These are phyloP conservation scores for Globisporangium ultimum DNA, from an alignment of 352 stramenopile genomes.

Conservation along the genomic window DNA sequence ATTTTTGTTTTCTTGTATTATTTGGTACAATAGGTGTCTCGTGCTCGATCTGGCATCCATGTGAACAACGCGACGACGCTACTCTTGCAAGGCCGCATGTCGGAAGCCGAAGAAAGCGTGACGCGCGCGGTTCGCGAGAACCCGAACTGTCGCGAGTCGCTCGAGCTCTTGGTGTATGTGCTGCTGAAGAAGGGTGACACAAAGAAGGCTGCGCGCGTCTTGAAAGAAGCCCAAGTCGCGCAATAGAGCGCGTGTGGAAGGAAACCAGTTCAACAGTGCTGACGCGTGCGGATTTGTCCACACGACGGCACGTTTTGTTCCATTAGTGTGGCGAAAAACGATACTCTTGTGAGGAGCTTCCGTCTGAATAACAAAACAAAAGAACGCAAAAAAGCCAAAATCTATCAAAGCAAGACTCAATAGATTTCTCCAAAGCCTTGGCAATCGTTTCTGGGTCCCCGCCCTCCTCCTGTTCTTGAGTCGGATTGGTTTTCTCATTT, in stretches of 20 bases:
- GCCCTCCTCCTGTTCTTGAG: conserved; percentile 78
- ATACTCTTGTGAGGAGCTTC: neutral
- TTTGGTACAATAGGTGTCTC: conserved; percentile 37
- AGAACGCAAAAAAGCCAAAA: neutral
- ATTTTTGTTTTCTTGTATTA: conserved; percentile 3
- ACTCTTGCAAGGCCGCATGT: conserved; percentile 68
- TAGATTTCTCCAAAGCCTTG: neutral
- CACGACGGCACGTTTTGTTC: conserved; percentile 1
- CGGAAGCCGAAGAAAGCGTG: conserved; percentile 80
- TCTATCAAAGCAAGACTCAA: neutral
- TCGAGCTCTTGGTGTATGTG: conserved; percentile 87
- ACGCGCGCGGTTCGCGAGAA: conserved; percentile 80
- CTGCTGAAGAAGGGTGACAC: conserved; percentile 86
- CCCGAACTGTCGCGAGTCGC: conserved; percentile 75
- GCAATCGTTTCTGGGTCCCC: neutral
- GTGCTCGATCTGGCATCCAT: conserved; percentile 70
- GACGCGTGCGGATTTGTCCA: neutral
- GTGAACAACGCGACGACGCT: conserved; percentile 83
- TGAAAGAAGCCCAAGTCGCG: conserved; percentile 83
- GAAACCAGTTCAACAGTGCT: neutral
- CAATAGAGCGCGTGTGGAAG: conserved; percentile 23
- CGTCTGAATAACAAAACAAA: neutral
- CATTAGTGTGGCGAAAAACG: conserved; percentile 1
- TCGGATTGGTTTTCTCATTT: neutral
- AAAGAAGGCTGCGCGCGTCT: conserved; percentile 84